These are phyloP conservation scores for Limnomonas spitsbergensis DNA, from an alignment of 139 green algal species.

Conservation along the genomic window DNA sequence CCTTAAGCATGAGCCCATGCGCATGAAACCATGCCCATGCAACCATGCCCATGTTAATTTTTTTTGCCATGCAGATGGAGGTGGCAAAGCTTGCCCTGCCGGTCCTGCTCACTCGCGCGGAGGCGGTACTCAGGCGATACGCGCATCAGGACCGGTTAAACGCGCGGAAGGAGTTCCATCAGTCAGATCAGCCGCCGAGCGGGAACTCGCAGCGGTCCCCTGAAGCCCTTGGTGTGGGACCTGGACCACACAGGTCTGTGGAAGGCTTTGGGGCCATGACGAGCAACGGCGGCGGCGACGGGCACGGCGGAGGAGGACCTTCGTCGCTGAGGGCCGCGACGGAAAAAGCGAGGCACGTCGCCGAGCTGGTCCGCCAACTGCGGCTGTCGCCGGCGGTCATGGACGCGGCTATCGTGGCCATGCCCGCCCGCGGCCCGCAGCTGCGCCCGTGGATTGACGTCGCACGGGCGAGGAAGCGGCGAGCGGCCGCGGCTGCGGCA, in stretches of 20 bases:
- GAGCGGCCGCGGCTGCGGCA: not conserved
- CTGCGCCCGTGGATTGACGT: slow-evolving; percentile 33
- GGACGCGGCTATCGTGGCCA: slow-evolving; percentile 7
- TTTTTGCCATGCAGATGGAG: slow-evolving; percentile 29
- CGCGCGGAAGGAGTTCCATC: not conserved
- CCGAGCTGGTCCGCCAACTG: slow-evolving; percentile 30
- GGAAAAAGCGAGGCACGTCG: slow-evolving; percentile 20
- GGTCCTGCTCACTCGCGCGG: slow-evolving; percentile 59
- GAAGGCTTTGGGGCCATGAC: no score
- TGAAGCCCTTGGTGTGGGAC: no score
- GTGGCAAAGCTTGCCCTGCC: slow-evolving; percentile 68
- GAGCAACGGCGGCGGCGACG: no score
- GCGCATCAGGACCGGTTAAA: slow-evolving; percentile 19
- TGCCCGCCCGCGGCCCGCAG: slow-evolving; percentile 2
- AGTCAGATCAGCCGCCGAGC: not conserved
- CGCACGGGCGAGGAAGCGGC: not conserved
- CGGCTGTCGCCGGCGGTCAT: slow-evolving; percentile 22
- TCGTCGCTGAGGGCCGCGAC: not conserved
- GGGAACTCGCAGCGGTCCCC: not conserved
- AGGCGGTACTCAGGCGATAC: slow-evolving; percentile 21
- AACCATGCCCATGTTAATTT: no score
- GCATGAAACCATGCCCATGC: no score
- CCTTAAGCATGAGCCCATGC: no score
- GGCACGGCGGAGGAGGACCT: no score
- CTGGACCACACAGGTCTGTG: no score